Conservation (phyloP, 2,329 filamentous ascomycete genomes). For the Thielaviopsis cerberus region DNA sequence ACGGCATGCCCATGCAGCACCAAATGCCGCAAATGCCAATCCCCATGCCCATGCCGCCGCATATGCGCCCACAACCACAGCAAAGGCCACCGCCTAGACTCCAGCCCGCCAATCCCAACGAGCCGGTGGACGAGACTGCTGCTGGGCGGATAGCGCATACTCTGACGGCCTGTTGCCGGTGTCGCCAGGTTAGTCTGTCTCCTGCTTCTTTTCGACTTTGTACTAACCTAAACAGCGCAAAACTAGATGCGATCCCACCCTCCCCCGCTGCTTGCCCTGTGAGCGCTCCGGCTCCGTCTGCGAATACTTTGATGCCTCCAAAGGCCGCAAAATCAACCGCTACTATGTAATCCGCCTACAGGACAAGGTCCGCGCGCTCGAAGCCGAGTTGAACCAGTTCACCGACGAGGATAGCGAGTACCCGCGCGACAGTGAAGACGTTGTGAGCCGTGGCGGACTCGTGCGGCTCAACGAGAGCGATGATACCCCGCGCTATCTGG, state of each 20-base stretch:
- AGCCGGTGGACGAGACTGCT: constrained; percentile 14
- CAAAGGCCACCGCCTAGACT: constrained; percentile 9
- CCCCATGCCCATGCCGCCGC: constrained; percentile 8
- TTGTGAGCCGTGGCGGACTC: constrained; percentile 70
- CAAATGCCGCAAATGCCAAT: constrained; percentile 5
- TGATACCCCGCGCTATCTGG: constrained; percentile 72
- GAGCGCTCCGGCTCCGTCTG: constrained; percentile 79
- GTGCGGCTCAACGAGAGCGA: constrained; percentile 72
- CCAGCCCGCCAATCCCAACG: constrained; percentile 11
- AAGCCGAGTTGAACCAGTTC: constrained; percentile 61
- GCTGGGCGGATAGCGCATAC: constrained; percentile 55
- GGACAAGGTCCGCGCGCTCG: constrained; percentile 64
- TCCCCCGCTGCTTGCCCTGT: constrained; percentile 82
- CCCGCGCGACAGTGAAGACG: constrained; percentile 58
- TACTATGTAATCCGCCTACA: constrained; percentile 86
- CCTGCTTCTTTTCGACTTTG: neutral
- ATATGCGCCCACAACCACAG: constrained; percentile 5
- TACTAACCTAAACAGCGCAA: constrained; percentile 46
- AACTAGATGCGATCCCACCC: constrained; percentile 81
- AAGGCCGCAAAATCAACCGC: constrained; percentile 68
- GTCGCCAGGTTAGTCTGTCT: constrained; percentile 41
- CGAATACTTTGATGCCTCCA: constrained; percentile 86
- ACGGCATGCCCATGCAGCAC: constrained; percentile 6
- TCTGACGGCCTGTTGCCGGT: constrained; percentile 61
- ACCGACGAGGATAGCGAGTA: constrained; percentile 58